These are phyloP conservation scores for Cryptosporidium bovis DNA, from an alignment of 169 alveolate genomes.

Conservation along the genomic window DNA sequence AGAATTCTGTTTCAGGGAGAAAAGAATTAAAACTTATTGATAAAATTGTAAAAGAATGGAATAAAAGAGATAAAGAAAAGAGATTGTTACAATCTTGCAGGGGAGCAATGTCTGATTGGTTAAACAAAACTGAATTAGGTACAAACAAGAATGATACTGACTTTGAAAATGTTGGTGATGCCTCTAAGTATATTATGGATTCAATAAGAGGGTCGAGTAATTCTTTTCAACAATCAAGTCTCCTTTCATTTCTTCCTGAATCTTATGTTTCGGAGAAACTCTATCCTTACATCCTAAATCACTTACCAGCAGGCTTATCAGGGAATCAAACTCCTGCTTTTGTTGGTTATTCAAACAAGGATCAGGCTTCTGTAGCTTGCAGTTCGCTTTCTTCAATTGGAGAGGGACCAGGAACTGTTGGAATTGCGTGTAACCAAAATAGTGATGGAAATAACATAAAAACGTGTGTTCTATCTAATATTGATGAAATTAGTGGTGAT, in stretches of 20 bases:
- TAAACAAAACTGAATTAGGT: slow-evolving; percentile 1
- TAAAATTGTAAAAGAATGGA: slow-evolving; percentile 38
- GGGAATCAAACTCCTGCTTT: not conserved
- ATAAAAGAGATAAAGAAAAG: slow-evolving; percentile 27
- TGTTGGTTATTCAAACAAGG: slow-evolving; percentile 5
- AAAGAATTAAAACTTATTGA: slow-evolving; percentile 50
- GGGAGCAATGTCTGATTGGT: slow-evolving; percentile 65
- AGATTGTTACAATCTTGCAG: slow-evolving; percentile 28
- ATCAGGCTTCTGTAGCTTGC: not conserved
- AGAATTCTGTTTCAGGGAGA: slow-evolving; percentile 65
- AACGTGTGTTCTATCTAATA: not conserved
- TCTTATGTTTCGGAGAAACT: slow-evolving; percentile 42
- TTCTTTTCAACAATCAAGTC: slow-evolving; percentile 2
- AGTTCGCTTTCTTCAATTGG: slow-evolving; percentile 48
- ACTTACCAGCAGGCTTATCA: not conserved
- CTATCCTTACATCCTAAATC: slow-evolving; percentile 46
- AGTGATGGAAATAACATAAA: not conserved
- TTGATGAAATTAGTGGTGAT: not conserved
- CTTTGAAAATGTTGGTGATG: not conserved
- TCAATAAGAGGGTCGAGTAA: not conserved
- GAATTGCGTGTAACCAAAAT: slow-evolving; percentile 1
- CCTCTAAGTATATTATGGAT: slow-evolving; percentile 2
- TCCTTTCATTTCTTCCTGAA: slow-evolving; percentile 32
- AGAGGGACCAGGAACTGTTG: not conserved
- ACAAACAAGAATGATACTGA: not conserved